Base-by-base conservation (phyloP, 2,329 filamentous ascomycete species). In the Parastagonospora avenae region DNA sequence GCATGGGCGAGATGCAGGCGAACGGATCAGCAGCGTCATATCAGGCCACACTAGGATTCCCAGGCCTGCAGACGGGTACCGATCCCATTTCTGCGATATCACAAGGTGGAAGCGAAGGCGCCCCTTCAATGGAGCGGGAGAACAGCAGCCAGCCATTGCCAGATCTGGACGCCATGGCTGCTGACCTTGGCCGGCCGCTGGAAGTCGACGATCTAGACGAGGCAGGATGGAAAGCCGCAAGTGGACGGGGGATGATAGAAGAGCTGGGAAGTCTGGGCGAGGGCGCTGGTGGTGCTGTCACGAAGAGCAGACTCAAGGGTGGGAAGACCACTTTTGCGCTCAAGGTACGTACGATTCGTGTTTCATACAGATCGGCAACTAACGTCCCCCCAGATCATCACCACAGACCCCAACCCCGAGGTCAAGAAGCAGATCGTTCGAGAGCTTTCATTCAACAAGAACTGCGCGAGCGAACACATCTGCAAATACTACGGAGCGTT, bases 361-460 rank as follows among this genome's bases (percentile, higher is more conserved):
- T n/a, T 9, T 30, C 14, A 35, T 12, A 16, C 11, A 4, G 14
- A 46, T 31, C 29, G 33, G 28, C 8, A 31, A 40, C 60, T 67
- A 37, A 70, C 38, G 9, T 10, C 10, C 2, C 6, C 19, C 3
- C 27, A 73, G 93, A 89, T 99, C 68, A 99, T 99, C 71, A 99
- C 94, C 2, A 97, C 94, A 30, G 96, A 97, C 71, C 94, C 94
- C 2, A 94, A 99, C 64, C 93, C 94, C 10, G 93, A 97, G 71
- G 91, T 97, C 55, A 97, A 97, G 81, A 97, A 96, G 73, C 94
- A 99, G 76, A 99, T 99, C 64, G 85, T 97, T 53, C 89, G 94
- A 69, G 94, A 99, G 74, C 82, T 99, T 46, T 91, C 90, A 55
- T 99, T 97, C 82, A 99, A 99, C 82, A 97, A 97, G 76, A 91